Percentiles rank a stretch among this genome's conserved stretches.
These are phyloP conservation scores for Boletellus ananiceps DNA, from an alignment of 768 basidiomycete species.

Conservation along the genomic window DNA sequence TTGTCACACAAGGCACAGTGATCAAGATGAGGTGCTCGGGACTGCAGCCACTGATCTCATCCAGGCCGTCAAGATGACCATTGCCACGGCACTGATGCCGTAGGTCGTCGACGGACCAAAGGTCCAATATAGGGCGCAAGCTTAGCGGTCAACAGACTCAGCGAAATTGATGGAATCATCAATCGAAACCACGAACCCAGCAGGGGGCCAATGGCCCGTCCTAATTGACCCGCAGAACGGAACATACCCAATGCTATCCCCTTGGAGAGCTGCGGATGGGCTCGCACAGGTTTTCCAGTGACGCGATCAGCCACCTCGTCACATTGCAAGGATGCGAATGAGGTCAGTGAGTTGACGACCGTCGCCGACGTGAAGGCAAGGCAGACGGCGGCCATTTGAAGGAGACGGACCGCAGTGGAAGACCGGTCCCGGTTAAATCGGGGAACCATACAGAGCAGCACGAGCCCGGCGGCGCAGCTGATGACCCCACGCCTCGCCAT, in stretches of 20 bases:
- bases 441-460: conserved; percentile 70
- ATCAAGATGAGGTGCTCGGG: conserved; percentile 9
- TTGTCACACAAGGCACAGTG: neutral
- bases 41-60: conserved; percentile 49
- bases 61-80: conserved; percentile 51
- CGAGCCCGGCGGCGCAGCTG: conserved; percentile 66
- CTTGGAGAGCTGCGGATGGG: conserved; percentile 70
- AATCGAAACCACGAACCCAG: conserved; percentile 51
- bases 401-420: conserved; percentile 44
- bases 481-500: conserved; percentile 82
- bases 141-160: conserved; percentile 35
- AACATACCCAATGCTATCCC: conserved; percentile 83
- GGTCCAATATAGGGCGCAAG: conserved; percentile 86
- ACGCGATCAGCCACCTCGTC: conserved; percentile 63
- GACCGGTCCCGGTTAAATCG: conserved; percentile 41
- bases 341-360: conserved; percentile 90
- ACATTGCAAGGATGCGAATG: conserved; percentile 86
- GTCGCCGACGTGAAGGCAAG: conserved; percentile 94
- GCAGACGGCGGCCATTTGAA: conserved; percentile 72
- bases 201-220: conserved; percentile 87
- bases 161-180: neutral
- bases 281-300: conserved; percentile 50
- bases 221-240: conserved; percentile 91
- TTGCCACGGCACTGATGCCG: conserved; percentile 54
- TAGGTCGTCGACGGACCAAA: conserved; percentile 82